Base-by-base conservation (phyloP, 2,329 filamentous ascomycete species). In the Cryphonectria nitschkei region DNA sequence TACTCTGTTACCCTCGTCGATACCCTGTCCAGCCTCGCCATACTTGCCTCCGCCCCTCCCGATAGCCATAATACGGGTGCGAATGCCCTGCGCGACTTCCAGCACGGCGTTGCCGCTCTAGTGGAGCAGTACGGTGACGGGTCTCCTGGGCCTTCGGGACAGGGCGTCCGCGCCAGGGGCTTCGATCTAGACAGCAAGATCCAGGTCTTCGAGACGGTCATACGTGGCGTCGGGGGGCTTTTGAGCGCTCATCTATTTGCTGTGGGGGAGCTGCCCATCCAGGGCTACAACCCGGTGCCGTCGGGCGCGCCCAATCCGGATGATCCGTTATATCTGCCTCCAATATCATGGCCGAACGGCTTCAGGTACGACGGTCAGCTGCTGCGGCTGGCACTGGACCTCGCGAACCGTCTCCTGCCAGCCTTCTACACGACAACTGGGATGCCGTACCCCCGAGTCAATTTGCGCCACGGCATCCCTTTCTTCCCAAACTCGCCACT, bases 141-240 rank as follows among this genome's bases (percentile, higher is more conserved):
- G 1, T 90, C 89, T 41, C 81, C 85, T 11, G 91, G 92, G 3
- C 84, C 88, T 19, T 85, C 86, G 6, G 93, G 93, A 8, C 86
- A 88, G 77, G 95, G 95, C 3, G 84, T 87, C 70, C 86, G 94
- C 74, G 90, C 90, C 3, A 88, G 90, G 68, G 96, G 94, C 0
- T 99, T 99, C 77, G 94, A 99, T 80, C 84, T 97, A 56, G 95
- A 99, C 81, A 97, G 95, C 83, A 99, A 98, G 81, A 96, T 99
- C 1, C 95, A 99, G 82, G 94, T 99, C 54, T 99, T 99, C 78
- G 96, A 99, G 83, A 98, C 95, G 0, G 95, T 97, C 50, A 99
- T 99, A 75, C 88, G 96, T 71, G 96, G 95, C 22, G 88, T 97
- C 62, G 96, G 96, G 19, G 96, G 96, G 0, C 84, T 99, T 70